Conservation (phyloP, 768 basidiomycete species). For the Ephemerocybe angulata region DNA sequence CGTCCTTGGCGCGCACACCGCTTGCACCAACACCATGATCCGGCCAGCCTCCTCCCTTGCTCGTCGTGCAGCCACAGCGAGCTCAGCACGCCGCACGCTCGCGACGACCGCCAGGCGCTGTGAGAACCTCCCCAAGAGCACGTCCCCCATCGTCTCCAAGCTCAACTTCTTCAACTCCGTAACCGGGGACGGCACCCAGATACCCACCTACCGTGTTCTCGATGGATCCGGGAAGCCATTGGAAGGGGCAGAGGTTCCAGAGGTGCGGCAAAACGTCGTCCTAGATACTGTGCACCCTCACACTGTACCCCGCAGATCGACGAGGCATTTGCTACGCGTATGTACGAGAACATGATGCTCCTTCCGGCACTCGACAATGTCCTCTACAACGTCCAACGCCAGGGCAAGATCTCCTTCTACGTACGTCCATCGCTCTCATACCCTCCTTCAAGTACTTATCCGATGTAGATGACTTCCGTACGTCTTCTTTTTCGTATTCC, state of each 20-base stretch:
- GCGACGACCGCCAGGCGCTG: not conserved
- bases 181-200: constrained; percentile 52
- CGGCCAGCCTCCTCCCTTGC: not conserved
- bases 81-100: not conserved
- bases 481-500: constrained; percentile 26
- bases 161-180: constrained; percentile 82
- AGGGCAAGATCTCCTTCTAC: constrained; percentile 91
- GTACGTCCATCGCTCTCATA: no score
- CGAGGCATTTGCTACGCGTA: constrained; percentile 57
- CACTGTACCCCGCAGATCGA: constrained; percentile 49
- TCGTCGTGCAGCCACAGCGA: not conserved
- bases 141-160: constrained; percentile 63
- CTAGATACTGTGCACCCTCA: not conserved
- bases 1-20: not conserved
- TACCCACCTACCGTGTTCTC: constrained; percentile 84
- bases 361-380: constrained; percentile 84
- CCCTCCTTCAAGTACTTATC: no score
- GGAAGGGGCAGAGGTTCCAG: constrained; percentile 70
- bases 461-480: constrained; percentile 73
- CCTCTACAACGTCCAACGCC: constrained; percentile 88
- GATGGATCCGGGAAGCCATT: constrained; percentile 75
- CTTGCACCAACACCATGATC: not conserved
- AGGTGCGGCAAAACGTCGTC: constrained; percentile 42
- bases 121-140: constrained; percentile 35
- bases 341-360: constrained; percentile 80